Evolutionary conservation across 2,329 filamentous ascomycete species (phyloP), one percentile per base, ranked within the genome.

Genomic region (Emergomyces orientalis): DNA sequence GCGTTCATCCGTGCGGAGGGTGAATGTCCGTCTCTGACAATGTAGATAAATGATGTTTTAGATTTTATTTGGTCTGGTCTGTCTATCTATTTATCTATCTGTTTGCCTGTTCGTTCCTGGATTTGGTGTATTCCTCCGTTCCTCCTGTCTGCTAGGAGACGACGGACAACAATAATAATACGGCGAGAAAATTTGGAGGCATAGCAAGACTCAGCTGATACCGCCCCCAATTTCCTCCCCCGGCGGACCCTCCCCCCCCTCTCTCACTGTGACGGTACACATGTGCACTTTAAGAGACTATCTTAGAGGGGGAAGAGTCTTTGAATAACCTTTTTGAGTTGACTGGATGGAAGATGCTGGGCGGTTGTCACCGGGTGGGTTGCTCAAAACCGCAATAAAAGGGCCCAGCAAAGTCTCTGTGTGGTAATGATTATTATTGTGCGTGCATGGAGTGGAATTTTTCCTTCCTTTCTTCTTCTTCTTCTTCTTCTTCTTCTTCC

Each of bases 1-100:
- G 90, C 90, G 13, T 93, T 93, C 75, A 77, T 81, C 67, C 83
- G 88, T 64, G 88, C 88, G 1, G 73, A 86, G 72, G 81, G 74
- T 25, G 75, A 78, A 65, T 78, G 76, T 49, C 52, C 61, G 22
- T 57, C 43, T 45, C 22, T 45, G 6, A 47, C 51, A n/a, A 5
- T 57, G 22, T 55, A 55, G 30, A 57, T 25, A 54, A 4, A 54
- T 4, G 17, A 47, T 47, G 22, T 22, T n/a, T n/a, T 34, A n/a
- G 7, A 11, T 34, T 34, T 19, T 54, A n/a, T 54, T 32, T 34
- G 13, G 32, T 22, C 30, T 39, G 1, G n/a, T 25, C 25, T 34
- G 8, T 54, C 27, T n/a, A 7, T 11, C 3, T 32, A 7, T 7
- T 7, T 32, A 7, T 32, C 32, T 32, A 7, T 32, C 32, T 32